Base-by-base conservation (phyloP, 805 yeast genomes). In the Lachancea mirantina region DNA sequence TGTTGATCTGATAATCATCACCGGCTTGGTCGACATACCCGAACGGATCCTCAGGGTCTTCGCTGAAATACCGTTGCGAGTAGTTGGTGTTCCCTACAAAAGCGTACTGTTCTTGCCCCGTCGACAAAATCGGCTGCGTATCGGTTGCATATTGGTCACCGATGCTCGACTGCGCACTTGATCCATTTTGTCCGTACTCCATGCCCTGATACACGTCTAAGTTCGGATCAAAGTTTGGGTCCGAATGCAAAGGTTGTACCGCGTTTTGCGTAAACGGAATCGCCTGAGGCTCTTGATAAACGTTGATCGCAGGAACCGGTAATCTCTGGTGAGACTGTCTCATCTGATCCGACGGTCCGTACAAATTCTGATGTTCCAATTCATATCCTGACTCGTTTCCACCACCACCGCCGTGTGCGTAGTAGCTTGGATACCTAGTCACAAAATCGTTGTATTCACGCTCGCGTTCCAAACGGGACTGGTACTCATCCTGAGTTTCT, bases 1-100 rank as follows among this genome's bases (percentile, higher is more conserved):
- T 51, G 30, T 52, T 52, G 23, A 58, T 52, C 33, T 50, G 55
- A 30, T 58, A 58, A 26, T 58, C 61, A 32, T 57, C 61, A 22
- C 63, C 62, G 25, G 41, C 45, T 24, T 50, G 57, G 33, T 56
- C 61, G 7, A 55, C 43, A 33, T 48, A 52, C 14, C 39, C 42
- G 6, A 28, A 13, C 8, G 31, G 28, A 10, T 34, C 42, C 34
- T 55, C 61, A 1, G 45, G 42, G 36, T 53, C 59, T 24, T 43
- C 39, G 23, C 36, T 36, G 31, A 36, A 38, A 22, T 19, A 29
- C 14, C 15, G 28, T 2, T 8, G 4, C 6, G 30, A 26, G 11
- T 7, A 23, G 9, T 19, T 11, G 17, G 14, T 4, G 14, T 25
- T 26, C 6, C 28, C 9, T 5, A 23, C 15, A 9, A 21, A 17